Base-by-base conservation (phyloP, 2,329 filamentous ascomycete genomes). In the Aureobasidium sp. region DNA sequence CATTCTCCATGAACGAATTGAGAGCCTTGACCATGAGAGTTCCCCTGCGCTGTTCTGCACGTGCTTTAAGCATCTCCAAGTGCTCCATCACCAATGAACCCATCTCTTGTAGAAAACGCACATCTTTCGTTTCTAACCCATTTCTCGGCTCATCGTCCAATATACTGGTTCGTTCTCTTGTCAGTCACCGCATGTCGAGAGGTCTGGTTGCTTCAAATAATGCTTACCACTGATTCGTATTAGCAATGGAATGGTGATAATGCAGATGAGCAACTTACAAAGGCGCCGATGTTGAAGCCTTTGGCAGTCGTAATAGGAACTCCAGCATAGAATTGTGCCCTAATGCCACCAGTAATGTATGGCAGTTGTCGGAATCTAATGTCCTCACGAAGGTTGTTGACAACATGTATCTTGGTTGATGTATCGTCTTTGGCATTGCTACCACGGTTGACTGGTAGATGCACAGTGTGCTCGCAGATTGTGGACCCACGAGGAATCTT, bases 281-380 rank as follows among this genome's bases (percentile, higher is more conserved):
- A 79, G n/a, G 73, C 75, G 12, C 83, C 83, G 53, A 86, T 79
- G 45, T 74, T 74, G 59, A 78, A 75, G 24, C 78, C 74, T 30
- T 74, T 76, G 0, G 74, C 74, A 3, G 79, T 81, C 16, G 75
- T 74, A 50, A 85, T 77, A 0, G 81, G 81, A 0, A 83, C 80
- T 16, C 75, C 76, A 14, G 56, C 56, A 22, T 55, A 54, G 16
- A 56, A 57, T 6, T 61, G 60, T 6, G 60, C 63, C 16, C 57
- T 60, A n/a, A 37, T 29, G 3, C 45, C 32, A 2, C 55, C 59
- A 5, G 32, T 58, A 2, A 67, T 64, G 52, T 61, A 67, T 10
- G 63, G 59, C 19, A 58, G 27, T 16, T 65, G 58, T 35, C 60
- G 61, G 35, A 65, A 66, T 10, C 58, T 52, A 3, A 55, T 53